Percentiles rank a stretch among this genome's conserved stretches.
Evolutionary conservation across 1,284 basidiomycete genomes (phyloP).

Genomic region (Trichosporon coremiiforme): DNA sequence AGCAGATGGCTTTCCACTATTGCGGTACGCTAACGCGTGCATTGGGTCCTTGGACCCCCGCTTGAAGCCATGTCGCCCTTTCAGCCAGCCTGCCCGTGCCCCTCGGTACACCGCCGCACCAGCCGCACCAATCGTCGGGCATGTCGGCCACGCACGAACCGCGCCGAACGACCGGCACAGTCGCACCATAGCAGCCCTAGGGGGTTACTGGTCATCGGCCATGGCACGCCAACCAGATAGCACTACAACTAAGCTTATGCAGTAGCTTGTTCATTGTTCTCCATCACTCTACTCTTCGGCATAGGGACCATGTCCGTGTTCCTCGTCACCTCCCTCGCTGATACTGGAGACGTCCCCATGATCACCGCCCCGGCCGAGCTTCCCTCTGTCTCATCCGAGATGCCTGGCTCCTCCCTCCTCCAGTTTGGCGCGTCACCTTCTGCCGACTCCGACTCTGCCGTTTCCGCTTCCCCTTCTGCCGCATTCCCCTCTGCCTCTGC

Average conservation of each 20-base stretch:
- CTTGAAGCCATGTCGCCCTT: background rate
- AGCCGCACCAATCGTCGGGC: background rate
- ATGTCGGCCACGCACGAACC: background rate
- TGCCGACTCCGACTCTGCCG: background rate
- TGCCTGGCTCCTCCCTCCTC: background rate
- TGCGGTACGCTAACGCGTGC: background rate
- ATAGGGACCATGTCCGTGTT: background rate
- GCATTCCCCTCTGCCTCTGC: background rate
- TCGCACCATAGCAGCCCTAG: background rate
- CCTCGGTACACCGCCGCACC: no score
- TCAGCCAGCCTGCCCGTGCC: no score
- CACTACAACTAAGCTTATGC: background rate
- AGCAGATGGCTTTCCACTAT: background rate
- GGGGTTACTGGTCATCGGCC: no score
- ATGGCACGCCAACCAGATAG: no score
- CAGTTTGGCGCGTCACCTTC: background rate
- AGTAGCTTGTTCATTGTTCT: background rate
- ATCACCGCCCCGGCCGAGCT: background rate
- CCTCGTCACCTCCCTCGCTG: background rate
- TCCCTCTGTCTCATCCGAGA: background rate
- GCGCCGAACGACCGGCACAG: background rate
- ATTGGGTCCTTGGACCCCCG: conserved; percentile 4
- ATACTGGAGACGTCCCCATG: background rate
- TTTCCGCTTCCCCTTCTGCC: background rate
- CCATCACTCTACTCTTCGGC: background rate